phyloP scores from a whole-genome alignment of 139 green algal genomes.

The Haematococcus sp. region DNA sequence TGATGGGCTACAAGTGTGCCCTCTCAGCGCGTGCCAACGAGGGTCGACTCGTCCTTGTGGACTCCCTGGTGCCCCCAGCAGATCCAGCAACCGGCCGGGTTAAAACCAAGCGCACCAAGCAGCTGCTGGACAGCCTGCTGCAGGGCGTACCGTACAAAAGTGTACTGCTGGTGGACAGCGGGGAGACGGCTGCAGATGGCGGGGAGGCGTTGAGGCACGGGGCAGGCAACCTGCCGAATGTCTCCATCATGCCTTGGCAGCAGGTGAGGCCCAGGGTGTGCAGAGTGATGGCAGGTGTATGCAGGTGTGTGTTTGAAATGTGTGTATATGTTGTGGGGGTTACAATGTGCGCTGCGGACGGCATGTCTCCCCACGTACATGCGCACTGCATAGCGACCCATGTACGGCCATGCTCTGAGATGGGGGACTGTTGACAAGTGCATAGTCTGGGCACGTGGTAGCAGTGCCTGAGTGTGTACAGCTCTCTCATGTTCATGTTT shows the following conservation, averaged over 20 bases:
- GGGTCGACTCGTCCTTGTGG: slow-evolving; percentile 72
- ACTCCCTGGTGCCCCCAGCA: slow-evolving; percentile 47
- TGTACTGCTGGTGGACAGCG: slow-evolving; percentile 12
- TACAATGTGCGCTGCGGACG: too few species aligned
- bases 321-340: too few species aligned
- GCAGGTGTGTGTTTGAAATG: too few species aligned
- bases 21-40: slow-evolving; percentile 80
- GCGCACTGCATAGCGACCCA: too few species aligned
- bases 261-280: slow-evolving; percentile 15
- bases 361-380: too few species aligned
- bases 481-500: too few species aligned
- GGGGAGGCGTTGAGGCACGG: slow-evolving; percentile 39
- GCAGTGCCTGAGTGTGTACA: too few species aligned
- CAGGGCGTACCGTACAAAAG: slow-evolving; percentile 19
- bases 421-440: too few species aligned
- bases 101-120: slow-evolving; percentile 29
- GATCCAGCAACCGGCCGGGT: background rate
- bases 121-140: slow-evolving; percentile 42
- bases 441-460: too few species aligned
- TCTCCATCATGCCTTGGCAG: slow-evolving; percentile 60
- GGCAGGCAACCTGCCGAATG: slow-evolving; percentile 61
- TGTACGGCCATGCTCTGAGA: too few species aligned
- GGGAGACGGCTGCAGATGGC: slow-evolving; percentile 12
- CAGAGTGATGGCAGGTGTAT: too few species aligned
- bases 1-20: slow-evolving; percentile 75